Base-by-base conservation (phyloP, 176 grass and related monocot species). In the Musa itinerans region DNA sequence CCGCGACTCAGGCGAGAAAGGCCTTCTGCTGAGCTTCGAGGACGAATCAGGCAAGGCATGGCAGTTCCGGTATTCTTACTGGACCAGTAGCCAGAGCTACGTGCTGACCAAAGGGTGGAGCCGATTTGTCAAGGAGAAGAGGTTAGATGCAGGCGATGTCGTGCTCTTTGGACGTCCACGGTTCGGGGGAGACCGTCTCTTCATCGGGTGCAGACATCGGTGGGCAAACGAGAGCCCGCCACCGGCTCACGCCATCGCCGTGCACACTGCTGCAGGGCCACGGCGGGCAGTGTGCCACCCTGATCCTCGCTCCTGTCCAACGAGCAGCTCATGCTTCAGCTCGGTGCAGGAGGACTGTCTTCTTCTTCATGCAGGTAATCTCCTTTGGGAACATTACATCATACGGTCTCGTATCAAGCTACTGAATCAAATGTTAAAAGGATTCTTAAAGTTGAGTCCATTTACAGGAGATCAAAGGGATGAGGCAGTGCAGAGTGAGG, bases 191-290 rank as follows among this genome's bases (percentile, higher is more conserved):
- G 81, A 86, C 65, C 76, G 83, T 17, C 79, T 96, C 26, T 91
- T 84, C 81, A 96, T 96, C 74, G 79, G 86, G 69, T 96, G 81
- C 81, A 65, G 53, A 13, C 72, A 34, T 27, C 52, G 72, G 11
- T 52, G 22, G 27, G 72, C 52, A 0, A 58, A 56, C 11, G 72
- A 74, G 24, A 74, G 53, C 53, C 10, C 69, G 0, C 52, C 50
- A 14, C 71, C 53, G 21, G 16, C 14, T 9, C 24, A 14, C 34
- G 34, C 21, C 7, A 9, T 24, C 13, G 7, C 52, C 16, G 17
- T 48, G 17, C 1, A 48, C 29, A 14, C 14, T n/a, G 9, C 48
- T 21, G 34, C 68, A 43, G 65, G 11, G 49, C 19, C 16, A 50
- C 24, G 69, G 69, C 23, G 50, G n/a, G 2, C 49, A 14, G 4